A percentile compares a stretch with the other conserved stretches of the same genome.
These are phyloP conservation scores for Xylaria sp. DNA, from an alignment of 2,329 filamentous ascomycete species.

Conservation along the genomic window DNA sequence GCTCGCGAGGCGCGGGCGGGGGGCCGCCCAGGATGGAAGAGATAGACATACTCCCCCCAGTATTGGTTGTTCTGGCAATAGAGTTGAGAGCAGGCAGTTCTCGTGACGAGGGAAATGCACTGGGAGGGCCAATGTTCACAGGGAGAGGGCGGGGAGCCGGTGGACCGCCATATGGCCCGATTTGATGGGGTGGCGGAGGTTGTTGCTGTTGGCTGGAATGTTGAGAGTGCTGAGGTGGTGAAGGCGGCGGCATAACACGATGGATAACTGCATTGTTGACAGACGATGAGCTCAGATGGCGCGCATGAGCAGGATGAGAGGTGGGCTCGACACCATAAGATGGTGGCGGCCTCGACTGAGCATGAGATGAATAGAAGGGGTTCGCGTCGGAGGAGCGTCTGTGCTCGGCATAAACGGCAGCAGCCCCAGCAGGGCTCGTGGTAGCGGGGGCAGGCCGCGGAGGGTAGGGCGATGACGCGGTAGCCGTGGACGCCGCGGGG, in stretches of 20 bases:
- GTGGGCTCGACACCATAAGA: conserved; percentile 28
- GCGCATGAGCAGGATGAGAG: conserved; percentile 30
- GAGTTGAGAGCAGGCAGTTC: conserved; percentile 36
- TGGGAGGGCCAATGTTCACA: conserved; percentile 29
- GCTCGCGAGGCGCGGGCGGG: conserved; percentile 40
- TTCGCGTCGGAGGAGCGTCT: conserved; percentile 30
- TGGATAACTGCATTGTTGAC: conserved; percentile 24
- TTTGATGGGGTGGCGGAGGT: conserved; percentile 27
- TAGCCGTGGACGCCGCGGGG: conserved; percentile 5
- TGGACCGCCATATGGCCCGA: conserved; percentile 29
- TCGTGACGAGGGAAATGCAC: conserved; percentile 29
- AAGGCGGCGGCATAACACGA: conserved; percentile 30
- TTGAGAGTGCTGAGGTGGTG: conserved; percentile 29
- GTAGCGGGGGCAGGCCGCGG: conserved; percentile 25
- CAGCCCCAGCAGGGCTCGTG: conserved; percentile 24
- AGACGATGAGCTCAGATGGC: conserved; percentile 33
- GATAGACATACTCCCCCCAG: conserved; percentile 56
- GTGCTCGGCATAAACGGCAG: conserved; percentile 20
- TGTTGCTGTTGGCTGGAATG: conserved; percentile 24
- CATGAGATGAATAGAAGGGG: conserved; percentile 30
- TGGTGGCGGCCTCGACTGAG: conserved; percentile 28
- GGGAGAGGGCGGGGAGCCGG: conserved; percentile 29
- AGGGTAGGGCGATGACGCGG: conserved; percentile 24
- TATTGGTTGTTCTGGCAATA: conserved; percentile 40
- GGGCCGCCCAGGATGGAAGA: conserved; percentile 55